Evolutionary conservation across 2,329 filamentous ascomycete genomes (phyloP), one percentile per base, ranked within the genome.

Genomic region (Leptographium lundbergii): DNA sequence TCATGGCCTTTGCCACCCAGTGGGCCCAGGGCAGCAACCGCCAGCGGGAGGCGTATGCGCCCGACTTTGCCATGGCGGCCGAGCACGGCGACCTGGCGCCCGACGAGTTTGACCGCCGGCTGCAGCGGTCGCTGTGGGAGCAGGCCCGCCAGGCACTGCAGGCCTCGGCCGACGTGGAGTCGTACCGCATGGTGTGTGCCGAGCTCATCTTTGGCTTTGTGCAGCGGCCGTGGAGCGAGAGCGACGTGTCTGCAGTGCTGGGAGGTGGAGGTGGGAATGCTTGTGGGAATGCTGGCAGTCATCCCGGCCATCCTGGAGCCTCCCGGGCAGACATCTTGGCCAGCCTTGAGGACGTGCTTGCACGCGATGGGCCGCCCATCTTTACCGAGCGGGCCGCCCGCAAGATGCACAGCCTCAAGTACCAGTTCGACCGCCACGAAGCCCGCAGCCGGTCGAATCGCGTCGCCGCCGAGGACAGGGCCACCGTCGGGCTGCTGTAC

Each of bases 1-100:
- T 80, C 54, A 75, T 79, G 69, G 74, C 78, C 0, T 81, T 80
- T 65, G 75, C 78, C 4, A 75, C 77, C 0, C 78, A 81, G 62
- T 80, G 78, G 75, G 69, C 74, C 0, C 73, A 75, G 54, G 67
- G 67, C 5, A 72, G 72, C 27, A 72, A 71, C 25, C 64, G 70
- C 36, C 62, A 62, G 55, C 61, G 65, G 34, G 61, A 67, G 56
- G 45, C 59, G 51, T 66, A 65, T 54, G n/a, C 27, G 10, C 6
- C 52, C 9, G 60, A 60, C 56, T 62, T 60, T 17, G 54, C 60
- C 29, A 29, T 22, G 6, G 7, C 5, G 10, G n/a, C 32, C n/a
- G 53, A 36, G 52, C n/a, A 66, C 14, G 48, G 68, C 34, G 66
- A 63, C 5, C 24, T 22, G 22, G 13, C 47, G 22, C 4, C 48